Evolutionary conservation across 345 rosid genomes (phyloP).

Genomic region (Eucalyptus cladocalyx): DNA sequence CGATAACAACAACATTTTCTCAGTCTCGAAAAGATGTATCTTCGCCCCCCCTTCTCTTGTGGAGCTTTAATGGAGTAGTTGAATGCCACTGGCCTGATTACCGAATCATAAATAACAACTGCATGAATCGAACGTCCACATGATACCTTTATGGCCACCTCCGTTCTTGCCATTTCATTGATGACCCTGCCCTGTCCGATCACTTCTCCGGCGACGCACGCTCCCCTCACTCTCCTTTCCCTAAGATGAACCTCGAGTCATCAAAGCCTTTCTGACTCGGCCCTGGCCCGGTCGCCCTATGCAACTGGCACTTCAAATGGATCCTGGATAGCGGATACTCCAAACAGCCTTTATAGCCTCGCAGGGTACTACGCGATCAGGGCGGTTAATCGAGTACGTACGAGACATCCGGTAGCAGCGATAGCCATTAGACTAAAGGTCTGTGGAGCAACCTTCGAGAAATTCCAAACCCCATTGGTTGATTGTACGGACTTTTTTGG

Average conservation of each 20-base stretch:
- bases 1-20: not conserved
- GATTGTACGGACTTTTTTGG: not conserved
- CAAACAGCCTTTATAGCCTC: not conserved
- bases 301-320: not conserved
- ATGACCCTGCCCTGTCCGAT: not conserved
- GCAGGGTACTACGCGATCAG: not conserved
- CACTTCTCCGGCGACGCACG: not conserved
- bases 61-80: slow-evolving; percentile 1
- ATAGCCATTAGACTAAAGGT: not conserved
- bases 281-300: not conserved
- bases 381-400: not conserved
- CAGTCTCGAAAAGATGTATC: not conserved
- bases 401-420: not conserved
- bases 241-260: not conserved
- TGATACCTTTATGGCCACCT: not conserved
- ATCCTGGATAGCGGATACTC: too few species aligned
- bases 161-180: not conserved
- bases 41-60: not conserved
- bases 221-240: not conserved
- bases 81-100: not conserved
- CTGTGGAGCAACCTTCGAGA: not conserved
- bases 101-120: not conserved
- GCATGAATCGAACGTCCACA: not conserved
- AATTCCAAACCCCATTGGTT: not conserved
- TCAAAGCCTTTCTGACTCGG: not conserved